Percentiles rank a stretch among this genome's conserved stretches.
These are phyloP conservation scores for Perkinsus olseni DNA, from an alignment of 169 alveolate species.

Conservation along the genomic window DNA sequence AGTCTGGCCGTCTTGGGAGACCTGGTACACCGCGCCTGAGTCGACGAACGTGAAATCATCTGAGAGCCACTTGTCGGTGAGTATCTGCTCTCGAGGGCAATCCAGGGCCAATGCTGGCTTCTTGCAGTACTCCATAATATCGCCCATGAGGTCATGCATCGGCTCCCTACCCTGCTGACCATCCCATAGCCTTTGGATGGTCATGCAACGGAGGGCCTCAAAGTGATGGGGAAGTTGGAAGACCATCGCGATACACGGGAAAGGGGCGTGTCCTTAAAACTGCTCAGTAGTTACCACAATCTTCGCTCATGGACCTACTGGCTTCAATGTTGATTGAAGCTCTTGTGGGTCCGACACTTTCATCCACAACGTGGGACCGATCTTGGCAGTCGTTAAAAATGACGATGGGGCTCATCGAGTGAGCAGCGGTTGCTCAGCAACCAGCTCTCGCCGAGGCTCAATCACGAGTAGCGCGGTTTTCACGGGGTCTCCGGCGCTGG, in stretches of 20 bases:
- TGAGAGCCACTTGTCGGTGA: neutral
- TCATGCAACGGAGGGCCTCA: neutral
- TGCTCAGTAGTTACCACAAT: too few species aligned
- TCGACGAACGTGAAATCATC: neutral
- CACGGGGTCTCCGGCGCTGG: too few species aligned
- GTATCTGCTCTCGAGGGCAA: neutral
- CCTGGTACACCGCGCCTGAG: neutral
- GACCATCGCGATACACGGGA: neutral
- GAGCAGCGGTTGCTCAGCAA: too few species aligned
- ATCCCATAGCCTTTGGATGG: neutral
- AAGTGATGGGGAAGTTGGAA: neutral
- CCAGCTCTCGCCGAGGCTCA: too few species aligned
- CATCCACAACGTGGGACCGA: too few species aligned
- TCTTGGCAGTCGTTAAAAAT: too few species aligned
- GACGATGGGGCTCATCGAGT: too few species aligned
- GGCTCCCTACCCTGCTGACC: neutral
- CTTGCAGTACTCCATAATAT: neutral
- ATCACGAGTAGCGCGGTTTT: too few species aligned
- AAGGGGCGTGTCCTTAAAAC: too few species aligned
- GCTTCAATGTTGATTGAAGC: too few species aligned
- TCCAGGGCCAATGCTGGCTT: neutral
- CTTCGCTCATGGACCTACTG: too few species aligned
- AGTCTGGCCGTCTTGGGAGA: neutral
- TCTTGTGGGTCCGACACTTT: too few species aligned
- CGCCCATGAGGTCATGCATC: neutral